Percentiles rank a stretch among this genome's conserved stretches.
Evolutionary conservation across 768 basidiomycete genomes (phyloP).

Genomic region (Trametes elegans): DNA sequence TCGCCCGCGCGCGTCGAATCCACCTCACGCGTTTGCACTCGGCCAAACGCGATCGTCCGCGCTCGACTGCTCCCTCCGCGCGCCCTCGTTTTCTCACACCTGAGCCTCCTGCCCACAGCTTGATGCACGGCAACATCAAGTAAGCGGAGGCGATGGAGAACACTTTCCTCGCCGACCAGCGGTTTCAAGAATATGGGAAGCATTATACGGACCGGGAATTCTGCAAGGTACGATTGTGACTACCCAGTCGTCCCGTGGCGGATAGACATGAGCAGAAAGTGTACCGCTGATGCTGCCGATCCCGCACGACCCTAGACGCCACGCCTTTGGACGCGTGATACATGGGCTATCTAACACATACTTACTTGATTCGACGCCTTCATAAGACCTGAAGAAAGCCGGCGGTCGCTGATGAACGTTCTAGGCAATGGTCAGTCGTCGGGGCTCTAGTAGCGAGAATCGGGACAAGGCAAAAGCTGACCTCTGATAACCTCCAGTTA

Average conservation of each 20-base stretch:
- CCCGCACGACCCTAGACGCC: too few relatives aligned
- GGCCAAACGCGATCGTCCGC: too few relatives aligned
- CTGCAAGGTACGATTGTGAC: slow-evolving; percentile 44
- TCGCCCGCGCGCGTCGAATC: neutral
- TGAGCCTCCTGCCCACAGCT: slow-evolving; percentile 46
- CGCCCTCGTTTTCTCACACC: slow-evolving; percentile 43
- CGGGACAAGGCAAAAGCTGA: too few relatives aligned
- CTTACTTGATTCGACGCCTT: slow-evolving; percentile 54
- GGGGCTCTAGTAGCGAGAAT: too few relatives aligned
- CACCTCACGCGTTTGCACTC: neutral
- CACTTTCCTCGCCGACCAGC: slow-evolving; percentile 35
- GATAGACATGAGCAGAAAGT: too few relatives aligned
- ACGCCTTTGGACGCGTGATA: slow-evolving; percentile 38
- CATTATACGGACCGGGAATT: slow-evolving; percentile 43
- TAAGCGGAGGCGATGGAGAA: slow-evolving; percentile 45
- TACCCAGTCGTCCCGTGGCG: too few relatives aligned
- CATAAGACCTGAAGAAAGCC: slow-evolving; percentile 47
- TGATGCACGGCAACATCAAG: slow-evolving; percentile 49
- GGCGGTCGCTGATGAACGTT: slow-evolving; percentile 37
- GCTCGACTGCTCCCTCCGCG: too few relatives aligned
- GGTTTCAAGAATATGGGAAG: slow-evolving; percentile 47
- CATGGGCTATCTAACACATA: slow-evolving; percentile 61
- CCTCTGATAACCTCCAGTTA: neutral
- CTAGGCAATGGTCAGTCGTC: slow-evolving; percentile 36
- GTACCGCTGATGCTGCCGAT: too few relatives aligned